Evolutionary conservation across 1,284 basidiomycete genomes (phyloP), one percentile per base, ranked within the genome.

Genomic region (Naganishia albida): DNA sequence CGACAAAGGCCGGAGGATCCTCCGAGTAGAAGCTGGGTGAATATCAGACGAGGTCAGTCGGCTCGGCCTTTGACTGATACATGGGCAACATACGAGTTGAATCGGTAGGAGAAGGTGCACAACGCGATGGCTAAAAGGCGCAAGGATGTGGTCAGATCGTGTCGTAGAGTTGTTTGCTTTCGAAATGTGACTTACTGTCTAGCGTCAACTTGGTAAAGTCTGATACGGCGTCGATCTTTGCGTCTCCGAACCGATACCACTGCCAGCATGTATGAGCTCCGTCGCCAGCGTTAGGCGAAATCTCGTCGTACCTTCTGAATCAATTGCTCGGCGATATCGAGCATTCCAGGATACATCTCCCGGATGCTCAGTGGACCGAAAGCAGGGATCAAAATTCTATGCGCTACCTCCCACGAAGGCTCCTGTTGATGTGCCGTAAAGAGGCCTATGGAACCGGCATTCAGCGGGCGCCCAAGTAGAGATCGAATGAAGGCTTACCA

Each of bases 351-450:
- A 71, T 83, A 82, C 83, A 84, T 85, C 65, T 77, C 78, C 48
- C 77, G 79, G 66, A 84, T 81, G 2, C 79, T 77, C 12, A 79
- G 70, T 0, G 82, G 80, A 28, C 82, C 82, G 72, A 85, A 85
- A 2, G 82, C 81, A 13, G 83, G 83, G 76, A 83, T 81, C 20
- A 85, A 79, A 44, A 85, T 76, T 39, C 83, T 82, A 73, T 85
- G 83, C 81, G 71, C 70, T 3, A 72, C 40, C 26, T 39, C 55
- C 83, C 83, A 85, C 72, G 83, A 83, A 44, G 78, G 77, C 68
- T 85, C 83, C 7, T 79, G 76, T 18, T 74, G 69, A 30, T 78
- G 74, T 0, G 83, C 82, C 72, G 72, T 73, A 64, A 73, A 73
- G 42, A 73, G 65, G 39, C 72, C 65, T 66, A 20, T 26, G 30